Base-by-base conservation (phyloP, 2,329 filamentous ascomycete genomes). In the Diaporthe vaccinii region DNA sequence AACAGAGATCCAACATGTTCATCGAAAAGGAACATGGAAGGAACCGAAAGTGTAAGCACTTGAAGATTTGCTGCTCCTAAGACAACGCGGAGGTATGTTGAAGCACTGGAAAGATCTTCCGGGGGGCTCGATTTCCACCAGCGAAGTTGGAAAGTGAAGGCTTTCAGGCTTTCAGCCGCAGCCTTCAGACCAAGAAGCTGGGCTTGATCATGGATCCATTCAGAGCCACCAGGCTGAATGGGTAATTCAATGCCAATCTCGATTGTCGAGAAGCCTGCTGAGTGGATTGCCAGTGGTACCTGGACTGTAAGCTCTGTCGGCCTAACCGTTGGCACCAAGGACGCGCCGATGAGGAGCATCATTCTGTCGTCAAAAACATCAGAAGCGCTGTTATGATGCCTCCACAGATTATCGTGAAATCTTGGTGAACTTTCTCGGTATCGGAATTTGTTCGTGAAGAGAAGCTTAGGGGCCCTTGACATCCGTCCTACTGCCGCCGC, bases 1-100 rank as follows among this genome's bases (percentile, higher is more conserved):
- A 59, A 25, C 12, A 59, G 31, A 17, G 14, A 17, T 57, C 53
- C 53, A 6, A 57, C 3, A 25, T 57, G 2, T 17, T 9, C 25
- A 34, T n/a, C 15, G 0, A 0, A 25, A n/a, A 1, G 2, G 49
- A 1, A 53, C 15, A 1, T 0, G n/a, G 1, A 5, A 10, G 49
- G 4, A 53, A 53, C 8, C n/a, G 49, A 25, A 20, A 57, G 25
- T 20, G 53, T 31, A 15, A 59, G 57, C 8, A 59, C 34, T 25
- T 39, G 8, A 8, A 59, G 7, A 2, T 39, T 59, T n/a, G 14
- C 31, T 39, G 57, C 31, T 39, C 4, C 34, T 15, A 59, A 41
- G 22, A 59, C 22, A 39, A 9, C 34, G 57, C 22, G 31, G 8
- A 59, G 57, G 34, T 59, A 59, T n/a, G 14, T 39, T n/a, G 28